A percentile compares a stretch with the other conserved stretches of the same genome.
phyloP scores from a whole-genome alignment of 768 basidiomycete genomes.

The Tulasnella sp. region DNA sequence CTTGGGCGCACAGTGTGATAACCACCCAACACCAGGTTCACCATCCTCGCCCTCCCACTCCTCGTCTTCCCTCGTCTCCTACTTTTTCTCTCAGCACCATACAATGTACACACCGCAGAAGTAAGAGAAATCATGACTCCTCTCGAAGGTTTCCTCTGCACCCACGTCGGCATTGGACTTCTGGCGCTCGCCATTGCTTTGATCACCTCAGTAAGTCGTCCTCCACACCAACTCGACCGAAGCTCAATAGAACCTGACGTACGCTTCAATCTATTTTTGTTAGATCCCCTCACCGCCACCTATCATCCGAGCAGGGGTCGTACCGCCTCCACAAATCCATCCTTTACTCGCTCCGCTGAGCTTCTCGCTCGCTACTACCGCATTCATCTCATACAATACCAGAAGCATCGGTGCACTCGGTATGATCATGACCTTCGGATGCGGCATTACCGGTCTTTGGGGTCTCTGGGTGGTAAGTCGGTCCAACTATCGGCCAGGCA shows the following conservation, averaged over 20 bases:
- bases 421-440: conserved; percentile 43
- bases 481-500: background rate
- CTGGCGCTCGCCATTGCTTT: conserved; percentile 48
- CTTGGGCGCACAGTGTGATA: too few relatives aligned
- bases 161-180: conserved; percentile 59
- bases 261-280: background rate
- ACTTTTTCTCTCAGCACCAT: conserved; percentile 53
- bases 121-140: conserved; percentile 45
- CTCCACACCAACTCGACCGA: conserved; percentile 14
- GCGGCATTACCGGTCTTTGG: conserved; percentile 50
- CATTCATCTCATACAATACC: conserved; percentile 61
- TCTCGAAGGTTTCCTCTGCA: conserved; percentile 59
- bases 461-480: conserved; percentile 63
- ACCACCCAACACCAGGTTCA: conserved; percentile 35
- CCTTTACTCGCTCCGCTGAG: conserved; percentile 60
- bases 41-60: conserved; percentile 34
- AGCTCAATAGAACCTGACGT: conserved; percentile 11
- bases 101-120: conserved; percentile 20
- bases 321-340: background rate
- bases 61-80: conserved; percentile 55
- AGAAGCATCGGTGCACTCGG: conserved; percentile 46
- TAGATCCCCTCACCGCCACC: conserved; percentile 14
- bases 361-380: conserved; percentile 44
- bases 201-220: conserved; percentile 45
- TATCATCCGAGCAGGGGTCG: conserved; percentile 31